phyloP scores from a whole-genome alignment of 106 monocot genomes.

The Phalaenopsis aphrodite region DNA sequence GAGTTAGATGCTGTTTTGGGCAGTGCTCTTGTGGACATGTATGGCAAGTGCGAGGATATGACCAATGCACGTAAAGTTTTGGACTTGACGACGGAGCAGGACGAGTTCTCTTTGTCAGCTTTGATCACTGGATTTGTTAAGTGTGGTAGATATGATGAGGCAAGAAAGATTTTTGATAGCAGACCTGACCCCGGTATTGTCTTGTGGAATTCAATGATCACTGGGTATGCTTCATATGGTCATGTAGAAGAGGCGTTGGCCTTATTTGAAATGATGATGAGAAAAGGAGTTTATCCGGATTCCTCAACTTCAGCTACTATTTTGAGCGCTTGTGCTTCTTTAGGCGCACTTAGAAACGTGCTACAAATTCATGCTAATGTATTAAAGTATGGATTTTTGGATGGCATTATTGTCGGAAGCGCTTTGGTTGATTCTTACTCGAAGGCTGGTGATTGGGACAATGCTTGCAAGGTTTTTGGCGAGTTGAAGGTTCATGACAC shows the following conservation, averaged over 20 bases:
- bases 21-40: slow-evolving; percentile 68
- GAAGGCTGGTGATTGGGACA: slow-evolving; percentile 33
- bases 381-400: slow-evolving; percentile 28
- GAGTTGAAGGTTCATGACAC: slow-evolving; percentile 43
- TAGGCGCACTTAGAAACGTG: slow-evolving; percentile 12
- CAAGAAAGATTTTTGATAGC: slow-evolving; percentile 36
- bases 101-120: slow-evolving; percentile 63
- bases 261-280: slow-evolving; percentile 37
- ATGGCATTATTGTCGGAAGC: slow-evolving; percentile 39
- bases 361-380: slow-evolving; percentile 40
- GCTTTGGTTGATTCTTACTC: slow-evolving; percentile 57
- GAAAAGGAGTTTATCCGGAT: slow-evolving; percentile 24
- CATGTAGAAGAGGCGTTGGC: slow-evolving; percentile 23
- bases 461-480: slow-evolving; percentile 40
- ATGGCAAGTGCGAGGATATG: slow-evolving; percentile 62
- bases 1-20: slow-evolving; percentile 45
- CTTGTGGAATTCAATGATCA: slow-evolving; percentile 65
- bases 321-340: slow-evolving; percentile 31
- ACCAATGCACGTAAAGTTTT: slow-evolving; percentile 26
- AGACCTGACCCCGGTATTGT: slow-evolving; percentile 22
- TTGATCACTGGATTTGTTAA: slow-evolving; percentile 36
- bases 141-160: slow-evolving; percentile 36
- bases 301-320: slow-evolving; percentile 37
- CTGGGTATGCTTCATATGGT: slow-evolving; percentile 27
- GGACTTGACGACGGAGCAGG: slow-evolving; percentile 20